Conservation (phyloP, 2,329 filamentous ascomycete species). For the Akanthomyces muscarius region DNA sequence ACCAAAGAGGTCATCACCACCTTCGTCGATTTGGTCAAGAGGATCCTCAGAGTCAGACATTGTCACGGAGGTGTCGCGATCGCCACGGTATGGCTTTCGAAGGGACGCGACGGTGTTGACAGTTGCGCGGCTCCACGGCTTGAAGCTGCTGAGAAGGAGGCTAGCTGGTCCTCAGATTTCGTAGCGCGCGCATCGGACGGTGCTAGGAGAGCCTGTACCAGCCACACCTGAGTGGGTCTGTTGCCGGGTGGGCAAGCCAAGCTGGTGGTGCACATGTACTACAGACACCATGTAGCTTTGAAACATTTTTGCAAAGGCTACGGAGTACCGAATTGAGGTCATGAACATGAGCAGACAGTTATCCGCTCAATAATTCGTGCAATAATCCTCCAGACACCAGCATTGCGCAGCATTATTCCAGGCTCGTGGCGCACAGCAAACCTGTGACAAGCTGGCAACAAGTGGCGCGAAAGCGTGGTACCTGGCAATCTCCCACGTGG, state of each 20-base stretch:
- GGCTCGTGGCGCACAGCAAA: neutral
- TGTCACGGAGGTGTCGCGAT: conserved; percentile 16
- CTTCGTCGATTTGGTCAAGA: conserved; percentile 50
- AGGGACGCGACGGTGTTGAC: conserved; percentile 3
- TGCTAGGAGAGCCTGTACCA: neutral
- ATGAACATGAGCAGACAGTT: too few relatives aligned
- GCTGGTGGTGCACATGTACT: neutral
- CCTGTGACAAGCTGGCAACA: neutral
- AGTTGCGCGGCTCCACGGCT: neutral
- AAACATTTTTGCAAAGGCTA: neutral
- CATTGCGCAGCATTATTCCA: neutral
- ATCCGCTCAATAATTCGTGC: too few relatives aligned
- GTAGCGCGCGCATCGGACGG: neutral
- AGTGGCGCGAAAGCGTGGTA: neutral
- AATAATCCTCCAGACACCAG: too few relatives aligned
- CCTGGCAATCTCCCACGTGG: neutral
- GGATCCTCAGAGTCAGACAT: conserved; percentile 58
- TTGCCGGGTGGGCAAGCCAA: conserved; percentile 2
- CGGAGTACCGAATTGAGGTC: too few relatives aligned
- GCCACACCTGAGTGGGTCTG: conserved; percentile 14
- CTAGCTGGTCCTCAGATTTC: conserved; percentile 5
- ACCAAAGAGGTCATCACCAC: conserved; percentile 59
- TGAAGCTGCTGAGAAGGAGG: neutral
- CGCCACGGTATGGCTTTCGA: neutral
- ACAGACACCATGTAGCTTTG: too few relatives aligned